Conservation (phyloP, 331 rosid species). For the Spiraea crenata region DNA sequence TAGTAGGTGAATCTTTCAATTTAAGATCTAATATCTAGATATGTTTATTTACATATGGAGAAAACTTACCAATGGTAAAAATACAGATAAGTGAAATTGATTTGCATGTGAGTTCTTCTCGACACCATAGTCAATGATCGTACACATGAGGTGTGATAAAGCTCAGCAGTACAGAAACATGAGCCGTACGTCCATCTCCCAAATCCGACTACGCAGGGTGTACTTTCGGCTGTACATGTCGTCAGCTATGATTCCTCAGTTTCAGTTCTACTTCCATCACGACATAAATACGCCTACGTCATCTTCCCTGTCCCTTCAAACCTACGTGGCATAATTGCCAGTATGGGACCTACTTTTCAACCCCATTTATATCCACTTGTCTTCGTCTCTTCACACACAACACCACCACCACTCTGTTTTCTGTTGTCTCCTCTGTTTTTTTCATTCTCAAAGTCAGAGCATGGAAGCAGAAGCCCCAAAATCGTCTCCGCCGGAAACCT, state of each 20-base stretch:
- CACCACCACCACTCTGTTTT: not conserved
- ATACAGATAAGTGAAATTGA: no score
- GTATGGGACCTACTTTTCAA: constrained; percentile 18
- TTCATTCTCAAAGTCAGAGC: not conserved
- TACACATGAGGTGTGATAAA: not conserved
- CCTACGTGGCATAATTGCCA: constrained; percentile 28
- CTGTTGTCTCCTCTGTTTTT: not conserved
- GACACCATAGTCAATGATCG: not conserved
- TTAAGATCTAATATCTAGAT: no score
- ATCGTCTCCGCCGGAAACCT: not conserved
- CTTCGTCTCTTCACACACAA: not conserved
- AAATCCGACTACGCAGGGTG: not conserved
- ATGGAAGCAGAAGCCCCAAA: constrained; percentile 19
- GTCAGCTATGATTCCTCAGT: constrained; percentile 16
- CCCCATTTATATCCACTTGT: not conserved
- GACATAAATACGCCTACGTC: constrained; percentile 24
- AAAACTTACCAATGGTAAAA: no score
- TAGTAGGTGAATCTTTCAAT: no score
- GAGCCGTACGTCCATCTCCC: not conserved
- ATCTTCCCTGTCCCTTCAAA: not conserved
- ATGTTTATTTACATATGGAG: no score
- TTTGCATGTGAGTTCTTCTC: no score
- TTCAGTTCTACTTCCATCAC: constrained; percentile 1
- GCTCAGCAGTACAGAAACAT: not conserved
- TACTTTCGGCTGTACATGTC: constrained; percentile 7